Conservation (phyloP, 116 monocot genomes). For the Cymodocea nodosa region DNA sequence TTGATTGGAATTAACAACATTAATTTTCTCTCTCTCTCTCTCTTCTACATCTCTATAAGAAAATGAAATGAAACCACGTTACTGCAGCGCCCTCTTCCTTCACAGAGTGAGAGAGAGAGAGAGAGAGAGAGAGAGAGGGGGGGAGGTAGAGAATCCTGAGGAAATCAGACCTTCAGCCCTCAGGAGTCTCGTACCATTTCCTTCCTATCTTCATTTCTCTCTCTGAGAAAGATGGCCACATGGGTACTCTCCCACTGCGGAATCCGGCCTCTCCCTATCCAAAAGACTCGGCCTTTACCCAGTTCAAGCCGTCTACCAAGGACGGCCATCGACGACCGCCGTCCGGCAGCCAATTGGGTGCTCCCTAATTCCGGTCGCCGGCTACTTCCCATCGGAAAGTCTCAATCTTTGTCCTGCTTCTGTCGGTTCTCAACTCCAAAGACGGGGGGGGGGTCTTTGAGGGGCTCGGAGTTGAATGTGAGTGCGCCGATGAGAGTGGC, state of each 20-base stretch:
- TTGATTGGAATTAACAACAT: too few relatives aligned
- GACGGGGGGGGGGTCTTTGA: too few relatives aligned
- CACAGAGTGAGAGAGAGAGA: not conserved
- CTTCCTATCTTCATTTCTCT: not conserved
- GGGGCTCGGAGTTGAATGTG: constrained; percentile 15
- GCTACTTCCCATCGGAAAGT: not conserved
- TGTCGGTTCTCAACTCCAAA: too few relatives aligned
- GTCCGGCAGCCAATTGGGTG: not conserved
- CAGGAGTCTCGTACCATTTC: not conserved
- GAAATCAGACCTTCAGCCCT: not conserved
- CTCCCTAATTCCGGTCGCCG: not conserved
- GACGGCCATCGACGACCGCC: not conserved
- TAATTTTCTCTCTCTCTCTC: too few relatives aligned
- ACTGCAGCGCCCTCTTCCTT: not conserved
- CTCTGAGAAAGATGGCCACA: constrained; percentile 4
- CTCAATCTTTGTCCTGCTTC: not conserved
- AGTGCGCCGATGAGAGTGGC: constrained; percentile 34
- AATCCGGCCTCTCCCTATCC: constrained; percentile 3
- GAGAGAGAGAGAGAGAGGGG: not conserved
- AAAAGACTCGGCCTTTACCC: constrained; percentile 6
- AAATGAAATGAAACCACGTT: too few relatives aligned
- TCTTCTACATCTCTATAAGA: too few relatives aligned
- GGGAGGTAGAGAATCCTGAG: not conserved
- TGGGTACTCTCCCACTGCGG: constrained; percentile 8
- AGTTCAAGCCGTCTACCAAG: too few relatives aligned